Base-by-base conservation (phyloP, 2,329 filamentous ascomycete genomes). In the Saccharata proteae region DNA sequence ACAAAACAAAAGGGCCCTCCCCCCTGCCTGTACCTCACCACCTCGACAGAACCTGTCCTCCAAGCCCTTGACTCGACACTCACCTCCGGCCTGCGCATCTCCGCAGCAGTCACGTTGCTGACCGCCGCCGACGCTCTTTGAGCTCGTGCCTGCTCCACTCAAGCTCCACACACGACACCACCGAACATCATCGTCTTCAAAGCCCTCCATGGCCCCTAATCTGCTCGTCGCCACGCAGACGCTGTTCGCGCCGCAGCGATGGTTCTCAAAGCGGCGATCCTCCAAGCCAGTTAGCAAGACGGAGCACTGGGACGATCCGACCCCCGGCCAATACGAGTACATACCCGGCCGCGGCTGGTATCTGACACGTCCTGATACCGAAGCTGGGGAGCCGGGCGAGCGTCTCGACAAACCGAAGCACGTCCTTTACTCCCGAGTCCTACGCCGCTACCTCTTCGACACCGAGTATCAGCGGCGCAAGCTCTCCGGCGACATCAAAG, bases 291-390 rank as follows among this genome's bases (percentile, higher is more conserved):
- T 53, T 22, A 52, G 57, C 40, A 51, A 51, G 18, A 59, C 59
- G 27, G 63, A 67, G 42, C 59, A 64, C 40, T 67, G 64, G 62
- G 47, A 57, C 21, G 45, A 44, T n/a, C 64, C 64, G 4, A 51
- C 61, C 11, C 60, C 62, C 4, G 64, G 64, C 24, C 57, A 53
- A 21, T 67, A 67, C 47, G 62, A 62, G 37, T 64, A 64, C 44
- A 54, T 65, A 28, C 61, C 63, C 4, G 59, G 60, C 30, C 60
- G 55, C 25, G 64, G 64, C 38, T 67, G 63, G 64, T 64, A 63
- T 41, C 55, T 67, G 26, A 47, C 65, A 29, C 58, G 47, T 22
- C 57, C 49, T 15, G 56, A 63, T 37, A 43, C 54, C 7, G 26
- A 48, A 25, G 49, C 56, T 15, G 49, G 51, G 37, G 24, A 29